Conservation (phyloP, 2,329 filamentous ascomycete genomes). For the Venturia aucupariae region DNA sequence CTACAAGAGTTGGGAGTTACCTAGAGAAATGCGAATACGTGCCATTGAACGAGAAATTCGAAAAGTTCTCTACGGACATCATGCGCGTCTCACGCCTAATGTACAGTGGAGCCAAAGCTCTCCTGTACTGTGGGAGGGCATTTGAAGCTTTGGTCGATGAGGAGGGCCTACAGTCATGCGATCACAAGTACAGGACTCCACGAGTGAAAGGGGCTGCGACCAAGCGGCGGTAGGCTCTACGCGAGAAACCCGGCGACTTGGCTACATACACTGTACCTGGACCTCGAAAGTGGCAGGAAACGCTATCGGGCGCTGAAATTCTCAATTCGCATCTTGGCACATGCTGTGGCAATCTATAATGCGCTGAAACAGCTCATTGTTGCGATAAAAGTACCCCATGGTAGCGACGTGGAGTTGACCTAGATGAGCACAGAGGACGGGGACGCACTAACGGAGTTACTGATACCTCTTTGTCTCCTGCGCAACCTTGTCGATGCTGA, state of each 20-base stretch:
- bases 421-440: not conserved
- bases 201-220: not conserved
- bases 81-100: not conserved
- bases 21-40: not conserved
- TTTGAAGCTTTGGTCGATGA: not conserved
- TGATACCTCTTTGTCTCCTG: not conserved
- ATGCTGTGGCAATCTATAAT: not conserved
- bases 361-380: not conserved
- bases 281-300: not conserved
- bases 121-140: not conserved
- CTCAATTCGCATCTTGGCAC: not conserved
- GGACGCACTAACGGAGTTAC: not conserved
- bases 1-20: not conserved
- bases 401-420: not conserved
- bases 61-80: not conserved
- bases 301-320: not conserved
- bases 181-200: not conserved
- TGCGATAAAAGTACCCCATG: not conserved
- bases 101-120: not conserved
- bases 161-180: not conserved
- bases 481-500: not conserved
- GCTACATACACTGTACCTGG: not conserved
- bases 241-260: not conserved
- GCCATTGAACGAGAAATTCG: not conserved
- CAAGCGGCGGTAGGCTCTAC: not conserved